Base-by-base conservation (phyloP, 768 basidiomycete genomes). In the Lactifluus pinguis region DNA sequence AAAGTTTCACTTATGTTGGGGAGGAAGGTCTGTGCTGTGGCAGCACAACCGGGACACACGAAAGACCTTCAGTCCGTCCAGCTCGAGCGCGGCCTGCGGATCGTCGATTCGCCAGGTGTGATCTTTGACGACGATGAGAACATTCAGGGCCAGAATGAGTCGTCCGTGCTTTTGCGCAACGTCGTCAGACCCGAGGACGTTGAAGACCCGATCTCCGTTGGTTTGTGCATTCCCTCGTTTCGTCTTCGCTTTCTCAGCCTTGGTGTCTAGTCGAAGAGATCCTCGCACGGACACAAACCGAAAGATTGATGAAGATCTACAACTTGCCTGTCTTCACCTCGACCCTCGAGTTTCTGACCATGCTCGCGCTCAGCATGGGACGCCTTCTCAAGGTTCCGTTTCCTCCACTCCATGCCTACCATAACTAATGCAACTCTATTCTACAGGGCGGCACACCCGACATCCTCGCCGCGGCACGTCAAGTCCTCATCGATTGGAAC, bases 81-180 rank as follows among this genome's bases (percentile, higher is more conserved):
- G 63, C 79, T 99, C 4, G 95, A 98, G 71, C 89, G 93, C 48
- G 93, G 94, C 0, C 80, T 99, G 69, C 84, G 87, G 58, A 86
- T 98, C 39, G 80, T 98, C 6, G 97, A 98, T 73, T 98, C 94
- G 41, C 95, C 97, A 0, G 97, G 95, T 62, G 93, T 98, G n/a
- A 89, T 99, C 2, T 92, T 97, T 66, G 92, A 94, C 62, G 90
- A 92, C 58, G 84, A 89, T 59, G 80, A 84, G 51, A 52, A 49
- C 4, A 75, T 71, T 25, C 84, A 82, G 57, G 77, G 78, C 30
- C 58, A 60, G 29, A 71, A 69, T 32, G 77, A 72, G 55, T 74
- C 72, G 4, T 86, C 84, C 66, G 77, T 95, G 14, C 77, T 97
- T 34, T 77, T 97, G 9, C 77, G 92, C 21, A 97, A 97, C 67